Base-by-base conservation (phyloP, 805 yeast species). In the Blastobotrys parvus region DNA sequence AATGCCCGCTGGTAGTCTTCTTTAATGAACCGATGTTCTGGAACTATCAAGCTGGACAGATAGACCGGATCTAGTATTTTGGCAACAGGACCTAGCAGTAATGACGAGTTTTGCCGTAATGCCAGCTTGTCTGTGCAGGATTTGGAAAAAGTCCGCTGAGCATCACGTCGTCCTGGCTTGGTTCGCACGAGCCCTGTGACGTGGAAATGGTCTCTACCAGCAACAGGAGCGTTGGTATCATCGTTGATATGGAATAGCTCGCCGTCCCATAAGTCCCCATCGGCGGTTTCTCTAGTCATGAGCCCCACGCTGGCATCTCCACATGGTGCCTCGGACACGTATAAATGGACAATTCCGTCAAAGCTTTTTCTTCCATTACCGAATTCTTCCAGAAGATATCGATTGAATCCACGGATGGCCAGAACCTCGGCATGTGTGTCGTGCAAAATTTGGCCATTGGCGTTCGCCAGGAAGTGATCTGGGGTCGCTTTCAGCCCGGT, bases 371-470 rank as follows among this genome's bases (percentile, higher is more conserved):
- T n/a, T 38, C 16, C 59, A 16, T n/a, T 48, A 45, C 43, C 35
- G 35, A 74, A 66, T 46, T 80, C 79, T 13, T 74, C 63, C 18
- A 86, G 44, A 17, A 85, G 49, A 41, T 66, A 71, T 50, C 73
- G 60, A 52, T 89, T 89, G 56, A 90, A 77, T 1, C 78, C 74
- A 21, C 97, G 63, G 0, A 89, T 45, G 0, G 82, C 75, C 13
- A 92, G 62, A 1, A 88, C 73, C 56, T 90, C 98, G 0, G 97
- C 97, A 64, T 90, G 98, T 59, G 80, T 68, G 60, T 90, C 97
- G 55, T 90, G 97, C 0, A 90, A 65, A 6, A 87, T 59, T 15
- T 59, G 56, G 0, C 97, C 97, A 0, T 65, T 44, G 2, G 74
- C 64, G 39, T 64, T 63, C 3, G 57, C 47, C 0, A 82, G 59